Evolutionary conservation across 23 red algal genomes (phyloP).

Genomic region (Cyanidium caldarium): DNA sequence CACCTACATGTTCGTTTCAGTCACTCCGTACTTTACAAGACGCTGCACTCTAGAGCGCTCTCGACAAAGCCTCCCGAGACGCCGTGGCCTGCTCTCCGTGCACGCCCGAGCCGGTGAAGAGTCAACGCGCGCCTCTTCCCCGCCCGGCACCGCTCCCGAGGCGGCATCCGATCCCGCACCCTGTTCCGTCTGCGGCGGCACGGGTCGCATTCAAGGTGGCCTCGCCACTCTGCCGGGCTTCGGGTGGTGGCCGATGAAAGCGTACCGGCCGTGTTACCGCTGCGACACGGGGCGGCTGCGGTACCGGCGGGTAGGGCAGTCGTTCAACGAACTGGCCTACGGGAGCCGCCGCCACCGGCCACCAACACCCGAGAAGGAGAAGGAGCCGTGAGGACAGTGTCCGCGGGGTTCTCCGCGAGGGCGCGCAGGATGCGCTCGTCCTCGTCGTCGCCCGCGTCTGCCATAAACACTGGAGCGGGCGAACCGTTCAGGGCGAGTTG

Average conservation of each 20-base stretch:
- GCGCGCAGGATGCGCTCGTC: no score
- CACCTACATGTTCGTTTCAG: no score
- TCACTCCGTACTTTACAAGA: no score
- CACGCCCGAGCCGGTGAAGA: not conserved
- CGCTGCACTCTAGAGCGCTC: not conserved
- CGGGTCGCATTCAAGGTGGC: not conserved
- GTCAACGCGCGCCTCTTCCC: not conserved
- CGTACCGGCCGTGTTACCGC: not conserved
- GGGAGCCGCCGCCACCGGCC: no score
- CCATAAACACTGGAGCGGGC: no score
- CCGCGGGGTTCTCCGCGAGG: no score
- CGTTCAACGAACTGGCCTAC: not conserved
- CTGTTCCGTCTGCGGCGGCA: not conserved
- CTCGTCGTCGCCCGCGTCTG: no score
- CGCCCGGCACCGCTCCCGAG: no score
- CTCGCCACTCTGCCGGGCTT: not conserved
- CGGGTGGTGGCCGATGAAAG: slow-evolving; percentile 1
- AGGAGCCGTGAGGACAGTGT: no score
- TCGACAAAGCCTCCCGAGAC: not conserved
- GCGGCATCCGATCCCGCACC: not conserved
- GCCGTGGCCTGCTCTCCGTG: not conserved
- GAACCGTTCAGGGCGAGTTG: no score
- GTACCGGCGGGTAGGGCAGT: not conserved
- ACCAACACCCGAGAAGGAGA: no score
- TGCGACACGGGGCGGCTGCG: not conserved